Evolutionary conservation across 768 basidiomycete genomes (phyloP).

Genomic region (Pleurotus tuber-regium): DNA sequence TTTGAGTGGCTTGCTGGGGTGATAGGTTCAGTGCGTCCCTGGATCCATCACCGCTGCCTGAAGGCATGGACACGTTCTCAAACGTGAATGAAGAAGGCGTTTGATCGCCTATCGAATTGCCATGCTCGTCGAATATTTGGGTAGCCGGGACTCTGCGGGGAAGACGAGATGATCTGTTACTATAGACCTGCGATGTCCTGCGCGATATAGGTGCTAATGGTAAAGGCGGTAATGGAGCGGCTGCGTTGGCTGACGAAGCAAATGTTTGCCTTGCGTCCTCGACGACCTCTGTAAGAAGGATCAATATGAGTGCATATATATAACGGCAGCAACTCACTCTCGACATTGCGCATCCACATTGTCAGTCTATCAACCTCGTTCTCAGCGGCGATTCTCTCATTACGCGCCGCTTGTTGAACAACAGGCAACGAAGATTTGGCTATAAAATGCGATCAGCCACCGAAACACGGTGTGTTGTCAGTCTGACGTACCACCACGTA

Average conservation of each 20-base stretch:
- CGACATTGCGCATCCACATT: slow-evolving; percentile 80
- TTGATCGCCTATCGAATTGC: slow-evolving; percentile 32
- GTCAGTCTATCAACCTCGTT: slow-evolving; percentile 66
- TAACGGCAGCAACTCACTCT: slow-evolving; percentile 52
- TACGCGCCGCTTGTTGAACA: slow-evolving; percentile 51
- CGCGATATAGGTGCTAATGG: slow-evolving; percentile 59
- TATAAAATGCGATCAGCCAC: slow-evolving; percentile 16
- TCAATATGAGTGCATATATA: neutral
- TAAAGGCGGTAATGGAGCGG: slow-evolving; percentile 55
- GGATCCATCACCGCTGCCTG: slow-evolving; percentile 17
- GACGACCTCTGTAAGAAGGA: slow-evolving; percentile 59
- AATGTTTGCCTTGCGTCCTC: slow-evolving; percentile 80
- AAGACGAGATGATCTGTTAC: slow-evolving; percentile 48
- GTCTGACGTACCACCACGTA: slow-evolving; percentile 39
- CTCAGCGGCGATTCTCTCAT: slow-evolving; percentile 52
- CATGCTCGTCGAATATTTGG: slow-evolving; percentile 62
- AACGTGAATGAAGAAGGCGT: slow-evolving; percentile 32
- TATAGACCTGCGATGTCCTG: slow-evolving; percentile 40
- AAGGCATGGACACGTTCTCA: slow-evolving; percentile 14
- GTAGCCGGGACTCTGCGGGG: slow-evolving; percentile 65
- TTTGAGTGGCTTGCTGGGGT: slow-evolving; percentile 24
- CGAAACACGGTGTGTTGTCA: neutral
- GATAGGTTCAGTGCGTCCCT: slow-evolving; percentile 23
- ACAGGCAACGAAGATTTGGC: slow-evolving; percentile 53
- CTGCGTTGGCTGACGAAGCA: slow-evolving; percentile 46